phyloP scores from a whole-genome alignment of 148 eudicot genomes.

The Silene latifolia region DNA sequence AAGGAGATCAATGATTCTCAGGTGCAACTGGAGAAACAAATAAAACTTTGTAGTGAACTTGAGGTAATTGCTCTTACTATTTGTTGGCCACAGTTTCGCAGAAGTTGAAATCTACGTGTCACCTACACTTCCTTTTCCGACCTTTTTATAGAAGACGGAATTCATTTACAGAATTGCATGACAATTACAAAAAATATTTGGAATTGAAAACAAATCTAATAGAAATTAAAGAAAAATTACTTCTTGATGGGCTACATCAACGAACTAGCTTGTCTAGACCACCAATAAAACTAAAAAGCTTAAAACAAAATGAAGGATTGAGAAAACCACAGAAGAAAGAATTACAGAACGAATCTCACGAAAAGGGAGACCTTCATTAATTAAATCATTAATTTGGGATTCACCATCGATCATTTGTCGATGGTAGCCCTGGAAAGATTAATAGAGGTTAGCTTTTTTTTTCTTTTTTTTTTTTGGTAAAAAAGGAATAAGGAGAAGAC shows the following conservation, averaged over 20 bases:
- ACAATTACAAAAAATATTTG: too few species aligned
- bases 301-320: background rate
- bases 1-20: constrained; percentile 78
- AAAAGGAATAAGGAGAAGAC: background rate
- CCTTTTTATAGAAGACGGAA: too few species aligned
- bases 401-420: background rate
- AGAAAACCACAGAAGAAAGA: background rate
- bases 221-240: too few species aligned
- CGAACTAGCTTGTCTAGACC: too few species aligned
- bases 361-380: background rate
- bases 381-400: background rate
- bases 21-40: constrained; percentile 64
- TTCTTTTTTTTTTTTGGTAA: too few species aligned
- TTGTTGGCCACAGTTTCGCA: background rate
- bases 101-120: background rate
- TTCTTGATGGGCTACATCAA: too few species aligned
- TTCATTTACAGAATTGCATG: too few species aligned
- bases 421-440: background rate
- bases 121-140: too few species aligned
- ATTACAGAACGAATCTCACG: background rate
- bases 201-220: too few species aligned
- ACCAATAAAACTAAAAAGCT: background rate
- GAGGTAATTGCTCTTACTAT: constrained; percentile 43
- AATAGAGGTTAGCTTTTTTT: background rate
- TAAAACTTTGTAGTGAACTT: constrained; percentile 56